Evolutionary conservation across 2,329 filamentous ascomycete genomes (phyloP), one percentile per base, ranked within the genome.

Genomic region (Ophiostoma ulmi): DNA sequence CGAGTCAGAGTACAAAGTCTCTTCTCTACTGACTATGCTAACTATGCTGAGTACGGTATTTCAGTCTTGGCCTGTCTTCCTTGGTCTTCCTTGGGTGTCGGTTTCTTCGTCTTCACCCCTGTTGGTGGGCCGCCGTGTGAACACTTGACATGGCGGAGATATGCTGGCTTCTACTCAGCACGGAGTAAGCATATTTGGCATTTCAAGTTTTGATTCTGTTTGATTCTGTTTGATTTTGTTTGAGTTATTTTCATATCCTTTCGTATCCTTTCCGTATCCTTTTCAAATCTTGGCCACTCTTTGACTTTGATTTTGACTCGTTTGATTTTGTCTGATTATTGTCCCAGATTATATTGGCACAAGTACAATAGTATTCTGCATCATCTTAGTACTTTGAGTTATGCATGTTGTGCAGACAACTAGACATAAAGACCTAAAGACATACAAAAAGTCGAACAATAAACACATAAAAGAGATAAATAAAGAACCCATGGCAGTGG

Each of bases 401-500:
- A 48, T 58, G 52, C 52, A 58, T 58, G 52, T 58, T 58, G 52
- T 58, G 52, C 52, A 58, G 52, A 58, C n/a, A 26, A 58, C 44
- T 1, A 14, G 39, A 11, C 39, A 41, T 41, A 48, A 48, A 48
- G 41, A 14, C 41, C 26, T 26, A 48, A 26, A 58, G 7, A 58
- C 7, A 58, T 8, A 13, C 26, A 61, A 8, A 38, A 14, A 26
- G 31, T 31, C 31, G 3, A 5, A 44, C 38, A 48, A 11, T 11
- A 31, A 26, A 39, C 17, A 48, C 36, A 31, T 44, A 26, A 55
- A 68, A 11, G 13, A 52, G 5, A 52, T 26, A 68, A 44, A 31
- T 13, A 66, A 66, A 65, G 36, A 66, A 67, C 65, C 65, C 65
- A 67, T 55, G 48, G 44, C 67, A 55, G 48, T 67, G 65, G 65